Conservation (phyloP, 164 flowering plant species). For the Dillenia turbinata region DNA sequence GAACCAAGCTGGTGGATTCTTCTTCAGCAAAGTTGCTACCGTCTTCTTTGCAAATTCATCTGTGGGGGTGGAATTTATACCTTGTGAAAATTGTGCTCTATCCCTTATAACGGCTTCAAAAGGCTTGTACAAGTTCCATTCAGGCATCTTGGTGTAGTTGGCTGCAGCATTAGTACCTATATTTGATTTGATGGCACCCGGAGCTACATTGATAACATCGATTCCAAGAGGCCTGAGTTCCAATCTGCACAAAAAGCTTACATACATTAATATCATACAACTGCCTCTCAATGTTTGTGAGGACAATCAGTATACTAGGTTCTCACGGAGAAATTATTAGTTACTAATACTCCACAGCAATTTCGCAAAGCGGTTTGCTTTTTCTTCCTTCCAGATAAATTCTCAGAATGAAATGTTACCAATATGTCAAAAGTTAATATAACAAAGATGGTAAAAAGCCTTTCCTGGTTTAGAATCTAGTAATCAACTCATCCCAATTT, state of each 20-base stretch:
- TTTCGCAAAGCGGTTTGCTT: no score
- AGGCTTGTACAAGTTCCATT: conserved; percentile 75
- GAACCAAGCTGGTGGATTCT: conserved; percentile 83
- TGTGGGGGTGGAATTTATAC: conserved; percentile 50
- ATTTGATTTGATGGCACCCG: conserved; percentile 79
- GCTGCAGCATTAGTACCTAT: conserved; percentile 48
- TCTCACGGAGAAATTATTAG: no score
- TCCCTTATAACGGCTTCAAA: conserved; percentile 50
- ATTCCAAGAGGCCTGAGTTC: conserved; percentile 75
- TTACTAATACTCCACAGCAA: no score
- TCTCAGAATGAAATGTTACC: no score
- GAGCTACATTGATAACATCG: conserved; percentile 69
- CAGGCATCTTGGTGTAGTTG: conserved; percentile 58
- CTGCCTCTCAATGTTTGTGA: no score
- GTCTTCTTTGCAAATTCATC: conserved; percentile 78
- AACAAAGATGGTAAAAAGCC: no score
- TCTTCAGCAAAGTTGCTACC: conserved; percentile 54
- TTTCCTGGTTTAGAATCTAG: no score
- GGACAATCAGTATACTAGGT: no score
- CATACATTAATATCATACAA: background rate
- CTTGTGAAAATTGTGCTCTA: conserved; percentile 61
- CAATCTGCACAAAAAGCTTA: conserved; percentile 37
- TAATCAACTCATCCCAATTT: no score
- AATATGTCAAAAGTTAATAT: no score
- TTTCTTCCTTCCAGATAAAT: no score